phyloP scores from a whole-genome alignment of 2,329 filamentous ascomycete species.

The Scedosporium apiospermum region DNA sequence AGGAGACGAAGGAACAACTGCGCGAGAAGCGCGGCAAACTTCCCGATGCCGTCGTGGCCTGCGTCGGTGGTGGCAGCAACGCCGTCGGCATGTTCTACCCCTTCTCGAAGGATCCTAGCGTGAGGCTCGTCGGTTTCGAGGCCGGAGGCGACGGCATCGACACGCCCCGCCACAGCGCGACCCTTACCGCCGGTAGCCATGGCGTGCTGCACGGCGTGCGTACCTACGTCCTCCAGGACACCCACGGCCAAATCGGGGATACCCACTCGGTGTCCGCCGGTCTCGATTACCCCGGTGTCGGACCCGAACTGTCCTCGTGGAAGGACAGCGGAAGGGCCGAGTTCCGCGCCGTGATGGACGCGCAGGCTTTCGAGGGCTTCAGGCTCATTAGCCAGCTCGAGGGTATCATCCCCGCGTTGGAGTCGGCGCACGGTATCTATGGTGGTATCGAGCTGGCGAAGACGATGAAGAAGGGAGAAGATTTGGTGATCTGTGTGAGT shows the following conservation, averaged over 20 bases:
- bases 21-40: slow-evolving; percentile 73
- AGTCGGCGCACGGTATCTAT: slow-evolving; percentile 86
- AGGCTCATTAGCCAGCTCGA: slow-evolving; percentile 75
- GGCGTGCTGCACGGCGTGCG: slow-evolving; percentile 93
- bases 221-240: slow-evolving; percentile 89
- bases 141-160: slow-evolving; percentile 89
- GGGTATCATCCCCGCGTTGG: slow-evolving; percentile 92
- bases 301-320: slow-evolving; percentile 85
- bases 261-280: slow-evolving; percentile 96
- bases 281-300: slow-evolving; percentile 94
- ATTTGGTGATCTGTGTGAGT: slow-evolving; percentile 88
- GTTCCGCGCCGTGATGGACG: slow-evolving; percentile 86
- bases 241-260: slow-evolving; percentile 85
- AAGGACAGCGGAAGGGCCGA: slow-evolving; percentile 81
- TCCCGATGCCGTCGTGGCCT: slow-evolving; percentile 91
- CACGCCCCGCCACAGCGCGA: slow-evolving; percentile 77
- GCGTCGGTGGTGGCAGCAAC: slow-evolving; percentile 91
- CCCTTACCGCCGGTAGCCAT: slow-evolving; percentile 75
- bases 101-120: slow-evolving; percentile 73
- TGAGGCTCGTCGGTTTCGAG: slow-evolving; percentile 88
- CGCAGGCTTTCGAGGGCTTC: slow-evolving; percentile 83
- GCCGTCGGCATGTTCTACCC: slow-evolving; percentile 98
- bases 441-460: slow-evolving; percentile 86
- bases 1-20: slow-evolving; percentile 92
- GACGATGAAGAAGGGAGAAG: slow-evolving; percentile 79